Conservation (phyloP, 163 green algal species). For the Chloromonas sp. region DNA sequence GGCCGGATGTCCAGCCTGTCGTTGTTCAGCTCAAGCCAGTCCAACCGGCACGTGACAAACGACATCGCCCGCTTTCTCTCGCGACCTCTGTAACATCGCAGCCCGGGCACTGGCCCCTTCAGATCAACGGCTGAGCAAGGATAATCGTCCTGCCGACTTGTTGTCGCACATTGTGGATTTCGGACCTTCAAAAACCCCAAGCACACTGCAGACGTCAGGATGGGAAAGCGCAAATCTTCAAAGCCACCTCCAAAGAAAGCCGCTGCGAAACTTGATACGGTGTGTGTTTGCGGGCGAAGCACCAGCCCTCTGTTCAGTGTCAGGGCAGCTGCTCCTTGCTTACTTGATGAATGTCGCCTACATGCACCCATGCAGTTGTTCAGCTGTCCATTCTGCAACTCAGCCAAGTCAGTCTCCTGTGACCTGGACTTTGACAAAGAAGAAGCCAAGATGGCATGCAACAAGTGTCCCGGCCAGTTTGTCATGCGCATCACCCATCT, state of each 20-base stretch:
- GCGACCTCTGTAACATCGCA: too few species aligned
- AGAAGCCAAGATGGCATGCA: conserved; percentile 13
- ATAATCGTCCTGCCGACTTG: too few species aligned
- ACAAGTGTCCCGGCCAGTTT: conserved; percentile 29
- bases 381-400: conserved; percentile 51
- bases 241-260: conserved; percentile 34
- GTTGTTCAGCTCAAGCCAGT: too few species aligned
- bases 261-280: conserved; percentile 33
- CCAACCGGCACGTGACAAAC: too few species aligned
- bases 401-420: conserved; percentile 47
- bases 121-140: too few species aligned
- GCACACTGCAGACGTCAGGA: background rate
- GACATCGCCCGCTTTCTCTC: too few species aligned
- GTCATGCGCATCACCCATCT: conserved; percentile 29
- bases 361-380: conserved; percentile 13
- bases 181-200: too few species aligned
- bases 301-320: too few species aligned
- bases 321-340: too few species aligned
- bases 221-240: conserved; percentile 32
- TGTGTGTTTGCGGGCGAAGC: background rate
- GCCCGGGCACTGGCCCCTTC: too few species aligned
- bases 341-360: background rate
- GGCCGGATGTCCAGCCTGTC: too few species aligned
- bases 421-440: conserved; percentile 34
- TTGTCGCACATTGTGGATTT: too few species aligned